Evolutionary conservation across 305 asterid species (phyloP).

Genomic region (Nicotiana rustica): DNA sequence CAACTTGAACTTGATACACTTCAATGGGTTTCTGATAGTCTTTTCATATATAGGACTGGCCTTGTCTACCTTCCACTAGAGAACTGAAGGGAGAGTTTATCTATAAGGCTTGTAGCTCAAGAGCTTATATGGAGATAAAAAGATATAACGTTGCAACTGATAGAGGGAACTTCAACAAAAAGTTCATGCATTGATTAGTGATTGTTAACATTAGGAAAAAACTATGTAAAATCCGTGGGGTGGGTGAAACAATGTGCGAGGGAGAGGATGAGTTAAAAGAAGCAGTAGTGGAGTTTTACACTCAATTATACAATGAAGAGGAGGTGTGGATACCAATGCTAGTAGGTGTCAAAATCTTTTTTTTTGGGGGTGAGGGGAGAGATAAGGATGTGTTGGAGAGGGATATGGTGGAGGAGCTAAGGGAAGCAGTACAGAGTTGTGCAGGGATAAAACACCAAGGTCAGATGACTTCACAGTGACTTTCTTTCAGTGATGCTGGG

Average conservation of each 20-base stretch:
- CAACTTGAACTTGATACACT: background rate
- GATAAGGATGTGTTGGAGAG: too few relatives aligned
- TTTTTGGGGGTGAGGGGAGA: too few relatives aligned
- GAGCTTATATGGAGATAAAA: background rate
- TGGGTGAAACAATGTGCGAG: background rate
- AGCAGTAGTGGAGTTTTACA: background rate
- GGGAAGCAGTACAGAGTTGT: too few relatives aligned
- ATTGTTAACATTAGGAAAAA: background rate
- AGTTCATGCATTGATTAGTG: background rate
- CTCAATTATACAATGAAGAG: background rate
- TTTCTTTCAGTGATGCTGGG: too few relatives aligned
- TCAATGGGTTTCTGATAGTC: background rate
- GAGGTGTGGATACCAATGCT: background rate
- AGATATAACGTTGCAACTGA: background rate
- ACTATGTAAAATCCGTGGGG: background rate
- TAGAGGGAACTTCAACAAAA: background rate
- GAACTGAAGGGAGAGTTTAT: background rate
- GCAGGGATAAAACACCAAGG: too few relatives aligned
- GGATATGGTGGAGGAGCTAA: too few relatives aligned
- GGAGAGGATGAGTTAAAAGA: background rate
- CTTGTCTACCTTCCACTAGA: background rate
- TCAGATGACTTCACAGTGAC: too few relatives aligned
- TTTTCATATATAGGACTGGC: background rate
- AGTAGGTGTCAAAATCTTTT: background rate
- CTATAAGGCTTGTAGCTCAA: background rate